Conservation (phyloP, 352 stramenopile species). For the Phytophthora uliginosa region DNA sequence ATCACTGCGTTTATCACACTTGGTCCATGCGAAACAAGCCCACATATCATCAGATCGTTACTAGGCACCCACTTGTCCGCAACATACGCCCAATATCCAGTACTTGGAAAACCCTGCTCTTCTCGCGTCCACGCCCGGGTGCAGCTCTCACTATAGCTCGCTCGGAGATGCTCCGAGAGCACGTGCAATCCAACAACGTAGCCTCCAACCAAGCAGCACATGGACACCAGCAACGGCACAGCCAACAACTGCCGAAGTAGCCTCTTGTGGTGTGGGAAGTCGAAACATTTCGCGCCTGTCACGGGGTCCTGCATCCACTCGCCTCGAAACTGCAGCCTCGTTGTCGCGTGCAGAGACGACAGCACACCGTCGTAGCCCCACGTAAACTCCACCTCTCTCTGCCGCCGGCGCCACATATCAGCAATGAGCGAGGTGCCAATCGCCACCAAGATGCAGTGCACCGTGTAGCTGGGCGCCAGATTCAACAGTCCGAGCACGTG, state of each 20-base stretch:
- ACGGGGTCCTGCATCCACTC: conserved; percentile 69
- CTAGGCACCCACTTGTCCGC: conserved; percentile 78
- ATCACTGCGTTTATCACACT: conserved; percentile 75
- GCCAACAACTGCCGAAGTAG: conserved; percentile 59
- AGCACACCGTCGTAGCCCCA: conserved; percentile 64
- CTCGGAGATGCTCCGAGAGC: conserved; percentile 63
- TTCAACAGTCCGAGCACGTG: conserved; percentile 54
- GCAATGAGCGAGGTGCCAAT: conserved; percentile 73
- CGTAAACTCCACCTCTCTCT: conserved; percentile 64
- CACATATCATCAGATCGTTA: conserved; percentile 37
- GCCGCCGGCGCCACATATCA: conserved; percentile 61
- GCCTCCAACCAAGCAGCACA: conserved; percentile 63
- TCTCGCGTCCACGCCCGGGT: background rate
- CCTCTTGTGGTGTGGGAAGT: conserved; percentile 71
- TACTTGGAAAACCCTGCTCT: conserved; percentile 34
- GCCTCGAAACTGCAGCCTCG: conserved; percentile 55
- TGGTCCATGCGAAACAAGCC: conserved; percentile 58
- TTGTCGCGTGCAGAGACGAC: conserved; percentile 51
- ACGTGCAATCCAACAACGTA: conserved; percentile 71
- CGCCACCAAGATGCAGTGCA: conserved; percentile 58
- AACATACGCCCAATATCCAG: conserved; percentile 31
- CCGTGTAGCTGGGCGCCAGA: conserved; percentile 50
- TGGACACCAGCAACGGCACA: conserved; percentile 60
- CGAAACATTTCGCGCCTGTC: conserved; percentile 51
- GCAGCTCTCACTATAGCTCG: conserved; percentile 48